Conservation (phyloP, 2,329 filamentous ascomycete genomes). For the Penicillium sp. region DNA sequence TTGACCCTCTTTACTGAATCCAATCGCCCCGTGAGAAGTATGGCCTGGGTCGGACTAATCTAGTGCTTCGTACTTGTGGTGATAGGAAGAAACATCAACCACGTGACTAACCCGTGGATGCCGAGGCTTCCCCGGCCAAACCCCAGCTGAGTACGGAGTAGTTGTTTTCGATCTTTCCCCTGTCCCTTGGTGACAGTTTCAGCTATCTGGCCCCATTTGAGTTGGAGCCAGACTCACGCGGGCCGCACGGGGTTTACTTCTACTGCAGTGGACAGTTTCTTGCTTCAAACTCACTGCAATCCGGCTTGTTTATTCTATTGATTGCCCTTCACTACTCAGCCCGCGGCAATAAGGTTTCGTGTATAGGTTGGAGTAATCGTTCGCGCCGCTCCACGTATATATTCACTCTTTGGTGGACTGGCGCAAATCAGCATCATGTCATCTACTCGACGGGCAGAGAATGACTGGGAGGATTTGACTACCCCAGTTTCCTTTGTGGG, state of each 20-base stretch:
- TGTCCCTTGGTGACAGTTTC: background rate
- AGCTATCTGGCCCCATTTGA: background rate
- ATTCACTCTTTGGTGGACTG: background rate
- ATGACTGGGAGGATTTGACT: conserved; percentile 11
- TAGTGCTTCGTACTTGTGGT: background rate
- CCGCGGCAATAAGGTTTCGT: no score
- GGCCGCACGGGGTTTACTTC: background rate
- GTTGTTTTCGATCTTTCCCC: background rate
- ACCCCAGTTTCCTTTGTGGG: conserved; percentile 30
- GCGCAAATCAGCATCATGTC: conserved; percentile 18
- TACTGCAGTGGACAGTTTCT: background rate
- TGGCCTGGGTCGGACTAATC: background rate
- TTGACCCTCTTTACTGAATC: conserved; percentile 6
- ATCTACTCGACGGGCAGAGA: conserved; percentile 8
- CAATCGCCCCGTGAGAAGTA: background rate
- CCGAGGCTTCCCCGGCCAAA: conserved; percentile 22
- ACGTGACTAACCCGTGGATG: conserved; percentile 17
- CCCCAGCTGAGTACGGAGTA: conserved; percentile 3
- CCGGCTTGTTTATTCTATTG: no score
- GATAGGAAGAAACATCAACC: background rate
- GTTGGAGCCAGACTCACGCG: background rate
- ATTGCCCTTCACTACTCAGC: no score
- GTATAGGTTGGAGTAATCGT: background rate
- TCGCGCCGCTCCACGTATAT: background rate
- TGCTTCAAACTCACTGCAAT: no score